Evolutionary conservation across 495 filamentous ascomycete genomes (phyloP).

Genomic region (Daldinia grandis): DNA sequence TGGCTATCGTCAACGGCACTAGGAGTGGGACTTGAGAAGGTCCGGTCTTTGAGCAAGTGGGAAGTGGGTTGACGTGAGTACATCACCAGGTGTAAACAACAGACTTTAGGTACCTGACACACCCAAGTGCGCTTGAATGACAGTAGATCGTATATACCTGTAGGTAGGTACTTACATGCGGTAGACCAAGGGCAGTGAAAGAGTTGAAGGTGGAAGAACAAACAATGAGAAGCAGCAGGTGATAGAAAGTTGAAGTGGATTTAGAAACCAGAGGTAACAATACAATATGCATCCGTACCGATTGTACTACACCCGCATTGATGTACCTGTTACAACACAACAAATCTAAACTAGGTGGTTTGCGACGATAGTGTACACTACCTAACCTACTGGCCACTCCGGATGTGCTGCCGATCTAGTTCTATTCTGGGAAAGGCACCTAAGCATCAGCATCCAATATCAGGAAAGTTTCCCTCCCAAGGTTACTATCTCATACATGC

Average conservation of each 20-base stretch:
- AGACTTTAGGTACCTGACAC: too few species aligned
- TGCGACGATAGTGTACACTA: too few species aligned
- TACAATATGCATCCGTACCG: neutral
- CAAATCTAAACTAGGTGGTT: neutral
- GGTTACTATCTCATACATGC: neutral
- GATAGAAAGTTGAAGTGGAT: neutral
- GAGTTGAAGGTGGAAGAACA: neutral
- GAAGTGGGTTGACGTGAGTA: neutral
- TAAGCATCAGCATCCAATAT: too few species aligned
- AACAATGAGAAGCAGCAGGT: neutral
- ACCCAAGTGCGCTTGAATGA: neutral
- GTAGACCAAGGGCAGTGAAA: neutral
- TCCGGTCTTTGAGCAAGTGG: neutral
- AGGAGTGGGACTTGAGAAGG: neutral
- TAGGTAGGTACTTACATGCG: too few species aligned
- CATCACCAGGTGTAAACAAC: too few species aligned
- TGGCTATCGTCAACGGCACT: neutral
- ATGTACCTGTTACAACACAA: too few species aligned
- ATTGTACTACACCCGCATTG: neutral
- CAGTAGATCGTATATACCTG: too few species aligned
- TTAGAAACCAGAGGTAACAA: neutral
- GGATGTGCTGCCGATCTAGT: constrained; percentile 5
- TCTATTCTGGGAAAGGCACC: neutral
- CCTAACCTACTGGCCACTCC: too few species aligned
- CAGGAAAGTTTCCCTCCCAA: constrained; percentile 5